A percentile compares a stretch with the other conserved stretches of the same genome.
These are phyloP conservation scores for Neurospora sublineolata DNA, from an alignment of 495 filamentous ascomycete species.

Conservation along the genomic window DNA sequence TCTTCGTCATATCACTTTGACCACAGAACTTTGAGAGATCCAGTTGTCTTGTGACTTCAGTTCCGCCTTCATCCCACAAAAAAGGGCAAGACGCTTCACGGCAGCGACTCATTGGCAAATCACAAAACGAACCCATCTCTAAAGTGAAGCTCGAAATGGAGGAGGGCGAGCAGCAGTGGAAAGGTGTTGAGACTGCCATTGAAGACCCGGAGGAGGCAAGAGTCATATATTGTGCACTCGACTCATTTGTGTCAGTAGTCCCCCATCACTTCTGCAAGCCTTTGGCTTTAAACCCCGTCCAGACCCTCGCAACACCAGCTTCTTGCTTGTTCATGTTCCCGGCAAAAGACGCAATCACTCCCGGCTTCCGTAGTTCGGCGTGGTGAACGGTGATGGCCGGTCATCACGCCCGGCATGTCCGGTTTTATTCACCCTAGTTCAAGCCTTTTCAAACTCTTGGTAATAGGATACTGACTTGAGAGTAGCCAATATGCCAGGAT, in stretches of 20 bases:
- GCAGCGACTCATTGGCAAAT: not conserved
- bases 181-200: constrained; percentile 48
- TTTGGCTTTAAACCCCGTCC: not conserved
- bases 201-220: constrained; percentile 62
- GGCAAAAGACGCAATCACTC: not conserved
- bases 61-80: not conserved
- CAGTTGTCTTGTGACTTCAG: not conserved
- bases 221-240: constrained; percentile 64
- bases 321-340: not conserved
- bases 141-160: constrained; percentile 8
- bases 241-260: constrained; percentile 70
- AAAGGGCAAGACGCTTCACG: not conserved
- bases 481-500: constrained; percentile 68
- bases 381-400: not conserved
- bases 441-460: not conserved
- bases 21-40: not conserved
- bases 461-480: not conserved
- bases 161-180: constrained; percentile 33
- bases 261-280: not conserved
- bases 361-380: not conserved
- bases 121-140: not conserved
- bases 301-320: not conserved
- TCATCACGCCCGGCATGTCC: not conserved
- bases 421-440: not conserved
- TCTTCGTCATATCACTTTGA: not conserved